Base-by-base conservation (phyloP, 805 yeast species). In the Ogataea philodendri region DNA sequence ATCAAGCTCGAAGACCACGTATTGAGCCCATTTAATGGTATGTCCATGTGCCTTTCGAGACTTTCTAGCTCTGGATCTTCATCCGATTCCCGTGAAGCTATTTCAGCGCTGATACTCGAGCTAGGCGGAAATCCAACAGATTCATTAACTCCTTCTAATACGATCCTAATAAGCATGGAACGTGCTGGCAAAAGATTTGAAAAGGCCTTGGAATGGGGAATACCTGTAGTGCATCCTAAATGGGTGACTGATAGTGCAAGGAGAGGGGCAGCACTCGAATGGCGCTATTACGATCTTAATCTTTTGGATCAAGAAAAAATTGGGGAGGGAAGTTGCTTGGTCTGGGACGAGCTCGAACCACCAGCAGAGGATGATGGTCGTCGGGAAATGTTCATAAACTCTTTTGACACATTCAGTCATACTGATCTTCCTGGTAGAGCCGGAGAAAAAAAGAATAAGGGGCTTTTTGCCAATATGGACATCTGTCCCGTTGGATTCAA, bases 71-170 rank as follows among this genome's bases (percentile, higher is more conserved):
- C 39, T 4, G 30, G 42, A 20, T 41, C 35, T 42, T 46, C 44
- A 22, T 44, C 50, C 5, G 59, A 48, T 29, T 53, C 55, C 6
- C 57, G 62, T 22, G 51, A 54, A 3, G 56, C 57, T 18, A 46
- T 77, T 5, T 39, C 59, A 1, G 48, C 55, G 5, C 31, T 65
- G 4, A 61, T 79, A 7, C 52, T 44, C 22, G 53, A 59, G 4
- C 52, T 70, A 46, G 81, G 80, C 3, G 85, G 82, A 3, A 57
- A 54, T 13, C 68, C 70, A 2, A 66, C 76, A 1, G 74, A 71
- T 15, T 67, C 81, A 1, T 57, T 79, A 22, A 70, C 76, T 2
- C 59, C 61, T 7, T 57, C 65, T 5, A 66, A 66, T 30, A 47
- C 65, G 3, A 64, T 70, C 39, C 58, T 79, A 1, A 64, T 79